Evolutionary conservation across 371 early-diverging fungal species (phyloP), one percentile per base, ranked within the genome.

Genomic region (Syncephalastrum sp.): DNA sequence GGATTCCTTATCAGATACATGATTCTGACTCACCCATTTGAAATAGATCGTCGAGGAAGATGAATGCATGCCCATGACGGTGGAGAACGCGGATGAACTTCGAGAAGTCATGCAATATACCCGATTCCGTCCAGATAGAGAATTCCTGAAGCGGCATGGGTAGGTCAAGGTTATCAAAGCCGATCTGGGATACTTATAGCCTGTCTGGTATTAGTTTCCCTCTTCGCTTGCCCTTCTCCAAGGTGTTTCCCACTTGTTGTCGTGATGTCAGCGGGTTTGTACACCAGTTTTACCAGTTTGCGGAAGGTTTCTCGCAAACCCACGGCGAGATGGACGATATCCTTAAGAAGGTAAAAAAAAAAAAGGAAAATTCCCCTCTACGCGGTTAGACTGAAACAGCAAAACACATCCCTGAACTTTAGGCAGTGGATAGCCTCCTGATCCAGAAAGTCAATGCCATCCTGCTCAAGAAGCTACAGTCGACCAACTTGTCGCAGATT

Each of bases 241-340:
- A 85, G 64, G 91, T 91, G 27, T 86, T 93, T 52, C 88, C 89
- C 1, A 81, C 81, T 8, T 85, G 82, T 61, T 91, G 91, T 72
- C 78, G 81, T 23, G 79, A 83, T 50, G 85, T 94, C 38, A 79
- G 85, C 50, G 69, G 75, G 7, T 91, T 91, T 71, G 86, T 95
- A 7, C 65, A 74, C 43, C 88, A 88, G 49, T 94, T 91, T 58
- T 94, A 95, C 69, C 84, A 82, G 43, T 95, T 94, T 69, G 87
- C 91, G 4, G 91, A 89, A 61, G 93, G 91, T 0, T 93, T 92
- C 53, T 81, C 87, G 27, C 90, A 91, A 60, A 86, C 91, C 33
- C 86, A 88, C 56, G 88, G 87, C 63, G 91, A 91, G 60, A 91
- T 93, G 87, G 93, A 92, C 65, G 93, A 93, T 59, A 81, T 93